Evolutionary conservation across 306 rosid genomes (phyloP), one percentile per base, ranked within the genome.

Genomic region (Vigna mungo): DNA sequence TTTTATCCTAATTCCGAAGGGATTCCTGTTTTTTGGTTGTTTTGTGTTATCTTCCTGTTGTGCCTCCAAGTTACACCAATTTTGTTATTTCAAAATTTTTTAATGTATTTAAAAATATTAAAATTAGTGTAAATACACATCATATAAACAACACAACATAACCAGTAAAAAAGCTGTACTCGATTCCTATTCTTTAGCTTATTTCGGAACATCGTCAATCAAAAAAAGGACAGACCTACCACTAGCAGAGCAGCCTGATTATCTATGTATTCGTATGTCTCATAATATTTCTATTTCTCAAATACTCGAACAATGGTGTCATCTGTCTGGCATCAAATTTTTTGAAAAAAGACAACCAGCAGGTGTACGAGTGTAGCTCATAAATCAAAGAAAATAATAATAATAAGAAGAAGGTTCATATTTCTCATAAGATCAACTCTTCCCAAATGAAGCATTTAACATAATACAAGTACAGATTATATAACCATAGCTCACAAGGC

Each of bases 201-300:
- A n/a, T 39, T 76, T 58, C 3, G 3, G 66, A 55, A 71, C 78
- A 75, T 52, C 14, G 43, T 63, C 71, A 71, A 25, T 37, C 20
- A 25, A 56, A 76, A 34, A 56, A 71, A 39, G 16, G 62, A 76
- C 66, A 68, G 27, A 23, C 25, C 62, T 37, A 39, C 80, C 68
- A 76, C 78, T 47, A 18, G 76, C 44, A 59, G 47, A 48, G 75
- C 32, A 56, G 52, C 81, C 58, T 55, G 63, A 43, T 61, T 21
- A 67, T 18, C 41, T 66, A 66, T 44, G 62, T 4, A 71, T 17
- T 36, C 2, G 4, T 9, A 37, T 55, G 79, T 44, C 48, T 73
- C 44, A 58, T 25, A 52, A 61, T 25, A 48, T 71, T 49, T 80
- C 60, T 2, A 62, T 63, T 58, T 54, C 58, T 27, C 81, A 74